Base-by-base conservation (phyloP, 805 yeast genomes). In the Blastobotrys robertii region DNA sequence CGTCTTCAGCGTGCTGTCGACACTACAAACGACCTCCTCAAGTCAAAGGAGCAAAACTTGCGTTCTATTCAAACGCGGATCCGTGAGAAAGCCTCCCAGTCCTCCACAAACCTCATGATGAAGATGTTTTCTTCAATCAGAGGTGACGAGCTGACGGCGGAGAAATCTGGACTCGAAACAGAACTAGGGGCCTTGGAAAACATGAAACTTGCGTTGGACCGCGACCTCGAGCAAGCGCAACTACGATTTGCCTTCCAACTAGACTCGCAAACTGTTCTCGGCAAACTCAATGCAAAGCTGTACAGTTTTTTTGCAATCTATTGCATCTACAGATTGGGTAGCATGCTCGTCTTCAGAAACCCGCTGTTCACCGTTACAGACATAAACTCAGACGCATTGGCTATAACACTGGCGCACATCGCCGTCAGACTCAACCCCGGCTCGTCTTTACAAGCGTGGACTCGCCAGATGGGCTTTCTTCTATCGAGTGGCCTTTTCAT, bases 291-390 rank as follows among this genome's bases (percentile, higher is more conserved):
- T 42, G 38, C 44, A 8, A 30, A 47, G 13, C 44, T 55, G 8
- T 64, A 59, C 46, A 47, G 52, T 5, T 44, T 56, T 7, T 67
- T 67, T 44, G 58, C 70, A 6, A 33, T 60, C 7, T 67, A 67
- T 55, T 67, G 72, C 44, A 50, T 67, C 8, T 67, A 67, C 54
- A 52, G 70, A n/a, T 55, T 67, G 10, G 33, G 56, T 39, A 65
- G 57, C 41, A 55, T 61, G 10, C 50, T 56, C 25, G 38, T 60
- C 10, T 37, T 59, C 15, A 47, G 59, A 13, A 59, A 59, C 43
- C 62, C 63, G 1, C 47, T 56, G 25, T 37, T 44, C 30, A 14
- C 36, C 16, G 30, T 10, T 14, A 29, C 41, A 2, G 41, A 29
- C 30, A 32, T 19, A 2, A 42, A 44, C 11, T 47, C 57, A 2